Conservation (phyloP, 225 moss, liverwort and hornwort species). For the Anthoceros angustus region DNA sequence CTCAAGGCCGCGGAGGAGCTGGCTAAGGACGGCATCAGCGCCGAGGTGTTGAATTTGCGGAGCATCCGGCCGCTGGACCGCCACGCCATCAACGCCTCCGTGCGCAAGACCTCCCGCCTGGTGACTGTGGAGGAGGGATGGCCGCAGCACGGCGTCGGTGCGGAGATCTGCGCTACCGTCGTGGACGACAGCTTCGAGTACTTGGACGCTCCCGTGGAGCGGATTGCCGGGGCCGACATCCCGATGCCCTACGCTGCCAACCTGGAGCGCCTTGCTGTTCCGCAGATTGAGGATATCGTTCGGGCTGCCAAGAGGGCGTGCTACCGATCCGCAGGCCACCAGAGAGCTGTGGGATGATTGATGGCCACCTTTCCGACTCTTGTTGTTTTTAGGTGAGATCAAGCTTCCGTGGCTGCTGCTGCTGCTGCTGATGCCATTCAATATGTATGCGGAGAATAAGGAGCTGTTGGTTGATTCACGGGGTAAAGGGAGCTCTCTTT, state of each 20-base stretch:
- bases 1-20: constrained; percentile 92
- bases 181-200: constrained; percentile 91
- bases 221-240: constrained; percentile 89
- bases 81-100: constrained; percentile 73
- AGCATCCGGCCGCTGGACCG: constrained; percentile 86
- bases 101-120: constrained; percentile 80
- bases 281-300: constrained; percentile 50
- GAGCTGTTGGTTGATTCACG: too few species aligned
- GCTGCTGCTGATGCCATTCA: too few species aligned
- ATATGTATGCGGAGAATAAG: too few species aligned
- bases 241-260: constrained; percentile 99
- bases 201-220: constrained; percentile 80
- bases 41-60: constrained; percentile 83
- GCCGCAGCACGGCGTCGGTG: constrained; percentile 95
- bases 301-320: constrained; percentile 41
- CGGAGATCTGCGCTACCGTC: constrained; percentile 85
- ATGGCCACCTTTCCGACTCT: too few species aligned
- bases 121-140: constrained; percentile 95
- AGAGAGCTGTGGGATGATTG: neutral
- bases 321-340: constrained; percentile 13
- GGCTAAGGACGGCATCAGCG: constrained; percentile 84
- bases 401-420: too few species aligned
- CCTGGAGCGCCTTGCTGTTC: constrained; percentile 84
- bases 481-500: too few species aligned
- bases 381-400: too few species aligned